phyloP scores from a whole-genome alignment of 345 rosid species.

The Physaria fendleri region DNA sequence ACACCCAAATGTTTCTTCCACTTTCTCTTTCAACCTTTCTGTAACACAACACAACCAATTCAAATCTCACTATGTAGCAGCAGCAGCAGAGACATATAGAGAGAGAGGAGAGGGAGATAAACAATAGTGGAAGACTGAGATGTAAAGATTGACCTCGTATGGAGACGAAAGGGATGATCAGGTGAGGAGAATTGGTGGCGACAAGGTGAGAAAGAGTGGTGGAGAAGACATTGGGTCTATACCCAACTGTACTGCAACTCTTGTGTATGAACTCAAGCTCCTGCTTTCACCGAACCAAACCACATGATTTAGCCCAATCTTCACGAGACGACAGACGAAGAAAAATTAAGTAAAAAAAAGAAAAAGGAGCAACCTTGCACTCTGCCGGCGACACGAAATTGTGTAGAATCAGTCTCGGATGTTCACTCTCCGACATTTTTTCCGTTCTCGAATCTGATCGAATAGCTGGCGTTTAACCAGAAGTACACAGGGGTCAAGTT shows the following conservation, averaged over 20 bases:
- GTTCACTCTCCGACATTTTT: conserved; percentile 23
- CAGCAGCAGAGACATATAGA: background rate
- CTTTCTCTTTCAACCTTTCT: conserved; percentile 76
- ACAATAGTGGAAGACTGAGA: background rate
- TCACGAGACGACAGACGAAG: background rate
- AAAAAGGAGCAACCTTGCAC: conserved; percentile 44
- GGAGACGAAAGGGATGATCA: conserved; percentile 71
- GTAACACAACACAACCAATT: background rate
- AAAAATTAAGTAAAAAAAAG: background rate
- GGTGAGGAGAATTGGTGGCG: conserved; percentile 64
- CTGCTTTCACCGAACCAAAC: conserved; percentile 19
- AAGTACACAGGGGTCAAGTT: too few relatives aligned
- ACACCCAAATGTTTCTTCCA: conserved; percentile 76
- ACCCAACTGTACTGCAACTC: conserved; percentile 72
- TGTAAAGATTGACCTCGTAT: conserved; percentile 40
- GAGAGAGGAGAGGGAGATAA: too few relatives aligned
- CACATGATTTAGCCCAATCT: background rate
- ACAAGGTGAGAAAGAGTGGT: conserved; percentile 89
- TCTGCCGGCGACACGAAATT: conserved; percentile 44
- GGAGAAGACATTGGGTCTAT: conserved; percentile 85
- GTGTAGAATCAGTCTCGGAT: conserved; percentile 39
- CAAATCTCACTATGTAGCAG: background rate
- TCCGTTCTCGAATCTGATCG: background rate
- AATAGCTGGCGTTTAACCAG: too few relatives aligned
- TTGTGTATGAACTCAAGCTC: conserved; percentile 85